Evolutionary conservation across 108 stramenopile species (phyloP), one percentile per base, ranked within the genome.

Genomic region (Nitzschia inconspicua): DNA sequence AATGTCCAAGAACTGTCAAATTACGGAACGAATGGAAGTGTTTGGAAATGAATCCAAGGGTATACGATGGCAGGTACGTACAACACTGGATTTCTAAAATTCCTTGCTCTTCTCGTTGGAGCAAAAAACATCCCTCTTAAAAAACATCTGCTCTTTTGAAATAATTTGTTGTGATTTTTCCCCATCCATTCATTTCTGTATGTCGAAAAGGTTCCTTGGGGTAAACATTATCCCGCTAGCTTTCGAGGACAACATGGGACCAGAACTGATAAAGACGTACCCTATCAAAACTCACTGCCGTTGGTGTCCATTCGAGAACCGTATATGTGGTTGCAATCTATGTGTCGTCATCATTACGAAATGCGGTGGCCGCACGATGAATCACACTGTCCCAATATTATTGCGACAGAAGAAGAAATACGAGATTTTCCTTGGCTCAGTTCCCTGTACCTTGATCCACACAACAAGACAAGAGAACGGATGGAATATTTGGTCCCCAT

Each of bases 301-400:
- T 64, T 90, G n/a, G 83, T 91, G 3, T 59, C 85, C 25, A 74
- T 95, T 23, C 91, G 91, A 50, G 90, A 95, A 76, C 90, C 90
- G 27, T 75, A 83, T 19, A 73, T 69, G 22, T 95, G 90, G 90
- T 85, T 92, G 87, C 65, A 83, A 55, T 77, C 75, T 54, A 86
- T 95, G 86, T 84, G 82, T 41, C 46, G 62, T 48, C 63, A 72
- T 47, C 52, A 43, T 0, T 84, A 84, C 57, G 66, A 61, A 11
- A 73, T 78, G 0, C 47, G 48, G 20, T 82, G 79, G 76, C 44
- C 30, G 25, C 53, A 68, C 29, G 24, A 4, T 14, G 19, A 34
- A 11, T 6, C 34, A 20, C 70, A 75, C 23, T 88, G 86, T 66
- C 86, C 86, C 28, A 82, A 84, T 61, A 41, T 88, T 31, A 49